These are phyloP conservation scores for Baeospora myosura DNA, from an alignment of 1,284 basidiomycete genomes.

Conservation along the genomic window DNA sequence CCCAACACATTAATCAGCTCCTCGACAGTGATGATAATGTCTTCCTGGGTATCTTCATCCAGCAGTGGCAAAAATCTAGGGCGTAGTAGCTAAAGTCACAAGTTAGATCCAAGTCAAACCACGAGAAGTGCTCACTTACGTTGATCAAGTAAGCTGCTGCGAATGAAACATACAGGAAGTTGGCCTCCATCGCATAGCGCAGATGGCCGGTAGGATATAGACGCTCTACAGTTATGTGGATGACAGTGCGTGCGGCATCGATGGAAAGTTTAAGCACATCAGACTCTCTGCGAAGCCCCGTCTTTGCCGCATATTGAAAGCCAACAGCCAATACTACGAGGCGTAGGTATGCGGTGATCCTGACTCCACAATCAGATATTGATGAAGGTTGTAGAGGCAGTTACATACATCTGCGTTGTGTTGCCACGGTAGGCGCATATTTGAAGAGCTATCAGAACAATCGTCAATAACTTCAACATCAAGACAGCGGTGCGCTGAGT, in stretches of 20 bases:
- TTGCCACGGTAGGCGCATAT: constrained; percentile 40
- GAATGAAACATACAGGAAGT: constrained; percentile 51
- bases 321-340: constrained; percentile 46
- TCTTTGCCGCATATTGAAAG: constrained; percentile 37
- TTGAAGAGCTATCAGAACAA: constrained; percentile 24
- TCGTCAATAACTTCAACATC: not conserved
- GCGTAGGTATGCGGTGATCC: constrained; percentile 44
- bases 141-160: constrained; percentile 54
- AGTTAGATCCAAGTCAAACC: constrained; percentile 8
- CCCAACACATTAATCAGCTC: constrained; percentile 38
- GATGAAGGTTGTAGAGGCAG: not conserved
- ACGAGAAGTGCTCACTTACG: constrained; percentile 25
- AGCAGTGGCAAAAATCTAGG: constrained; percentile 39
- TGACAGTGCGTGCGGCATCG: constrained; percentile 38
- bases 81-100: constrained; percentile 34
- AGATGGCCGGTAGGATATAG: constrained; percentile 41
- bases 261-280: constrained; percentile 38
- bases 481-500: no score
- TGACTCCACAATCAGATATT: constrained; percentile 16
- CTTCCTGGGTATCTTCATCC: constrained; percentile 28
- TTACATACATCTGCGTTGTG: constrained; percentile 37
- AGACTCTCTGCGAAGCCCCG: constrained; percentile 31
- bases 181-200: constrained; percentile 44
- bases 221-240: constrained; percentile 39
- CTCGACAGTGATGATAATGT: constrained; percentile 36